A percentile compares a stretch with the other conserved stretches of the same genome.
Conservation (phyloP, 2,329 filamentous ascomycete species). For the Epichloe amarillans region DNA sequence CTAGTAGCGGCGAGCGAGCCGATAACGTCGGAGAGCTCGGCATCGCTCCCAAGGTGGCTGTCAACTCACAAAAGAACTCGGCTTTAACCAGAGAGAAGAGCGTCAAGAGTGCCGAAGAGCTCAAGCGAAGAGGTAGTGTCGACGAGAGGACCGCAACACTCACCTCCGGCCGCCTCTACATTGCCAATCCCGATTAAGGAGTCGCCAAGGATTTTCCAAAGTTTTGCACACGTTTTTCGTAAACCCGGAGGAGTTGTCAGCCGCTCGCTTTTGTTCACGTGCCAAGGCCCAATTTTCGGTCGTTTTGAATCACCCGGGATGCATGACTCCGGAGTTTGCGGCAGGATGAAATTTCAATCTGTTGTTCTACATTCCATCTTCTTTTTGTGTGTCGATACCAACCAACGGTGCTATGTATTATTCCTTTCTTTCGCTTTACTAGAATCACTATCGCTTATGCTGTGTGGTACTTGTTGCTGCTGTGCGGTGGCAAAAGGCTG, state of each 20-base stretch:
- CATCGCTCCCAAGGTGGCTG: conserved; percentile 36
- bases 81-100: conserved; percentile 51
- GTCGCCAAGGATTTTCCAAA: not conserved
- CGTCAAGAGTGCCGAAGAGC: conserved; percentile 54
- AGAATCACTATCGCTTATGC: conserved; percentile 3
- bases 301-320: conserved; percentile 1
- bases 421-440: not conserved
- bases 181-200: conserved; percentile 64
- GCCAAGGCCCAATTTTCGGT: not conserved
- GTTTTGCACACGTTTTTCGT: not conserved
- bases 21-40: conserved; percentile 45
- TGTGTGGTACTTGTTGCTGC: not conserved
- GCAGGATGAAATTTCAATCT: conserved; percentile 8
- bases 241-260: not conserved
- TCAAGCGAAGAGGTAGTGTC: conserved; percentile 66
- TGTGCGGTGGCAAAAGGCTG: not conserved
- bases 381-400: conserved; percentile 11
- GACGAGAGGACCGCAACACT: conserved; percentile 72
- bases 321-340: conserved; percentile 10
- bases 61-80: conserved; percentile 45
- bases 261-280: not conserved
- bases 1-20: conserved; percentile 46
- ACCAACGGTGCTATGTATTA: conserved; percentile 7
- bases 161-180: conserved; percentile 59
- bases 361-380: conserved; percentile 6